Conservation (phyloP, 352 stramenopile species). For the Phytophthora capsici region DNA sequence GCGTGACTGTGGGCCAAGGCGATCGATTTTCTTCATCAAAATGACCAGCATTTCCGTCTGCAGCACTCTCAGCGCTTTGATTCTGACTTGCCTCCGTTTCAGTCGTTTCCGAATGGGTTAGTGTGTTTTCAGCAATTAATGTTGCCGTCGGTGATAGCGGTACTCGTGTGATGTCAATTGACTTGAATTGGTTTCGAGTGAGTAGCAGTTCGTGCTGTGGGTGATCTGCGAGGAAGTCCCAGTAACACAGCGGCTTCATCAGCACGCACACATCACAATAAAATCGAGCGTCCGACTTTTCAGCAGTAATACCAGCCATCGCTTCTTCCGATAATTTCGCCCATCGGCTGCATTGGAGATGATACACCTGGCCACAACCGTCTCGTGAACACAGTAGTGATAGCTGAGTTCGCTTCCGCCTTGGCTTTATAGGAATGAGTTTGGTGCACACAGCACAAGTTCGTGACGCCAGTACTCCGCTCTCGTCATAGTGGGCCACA, state of each 20-base stretch:
- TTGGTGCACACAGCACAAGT: slow-evolving; percentile 65
- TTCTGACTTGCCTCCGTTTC: neutral
- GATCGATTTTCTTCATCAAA: slow-evolving; percentile 24
- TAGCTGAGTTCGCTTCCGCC: slow-evolving; percentile 9
- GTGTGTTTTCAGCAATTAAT: neutral
- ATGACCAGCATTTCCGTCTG: slow-evolving; percentile 1
- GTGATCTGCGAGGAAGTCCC: slow-evolving; percentile 70
- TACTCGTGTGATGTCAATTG: slow-evolving; percentile 34
- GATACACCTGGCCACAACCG: slow-evolving; percentile 65
- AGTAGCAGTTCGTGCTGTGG: slow-evolving; percentile 44
- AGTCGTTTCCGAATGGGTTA: slow-evolving; percentile 6
- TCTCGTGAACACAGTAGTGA: slow-evolving; percentile 57
- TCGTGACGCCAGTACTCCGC: slow-evolving; percentile 51
- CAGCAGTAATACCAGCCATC: slow-evolving; percentile 7
- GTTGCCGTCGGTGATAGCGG: neutral
- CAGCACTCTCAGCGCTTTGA: slow-evolving; percentile 1
- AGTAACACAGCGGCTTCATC: slow-evolving; percentile 50
- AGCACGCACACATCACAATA: slow-evolving; percentile 56
- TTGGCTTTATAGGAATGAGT: slow-evolving; percentile 45
- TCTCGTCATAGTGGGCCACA: slow-evolving; percentile 61
- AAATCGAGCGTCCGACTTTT: slow-evolving; percentile 37
- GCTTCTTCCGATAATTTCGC: slow-evolving; percentile 38
- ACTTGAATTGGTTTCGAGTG: slow-evolving; percentile 58
- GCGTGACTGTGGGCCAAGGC: slow-evolving; percentile 37
- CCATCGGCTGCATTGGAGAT: slow-evolving; percentile 77